A percentile compares a stretch with the other conserved stretches of the same genome.
Evolutionary conservation across 2,329 filamentous ascomycete species (phyloP).

Genomic region (Neopestalotiopsis sp.): DNA sequence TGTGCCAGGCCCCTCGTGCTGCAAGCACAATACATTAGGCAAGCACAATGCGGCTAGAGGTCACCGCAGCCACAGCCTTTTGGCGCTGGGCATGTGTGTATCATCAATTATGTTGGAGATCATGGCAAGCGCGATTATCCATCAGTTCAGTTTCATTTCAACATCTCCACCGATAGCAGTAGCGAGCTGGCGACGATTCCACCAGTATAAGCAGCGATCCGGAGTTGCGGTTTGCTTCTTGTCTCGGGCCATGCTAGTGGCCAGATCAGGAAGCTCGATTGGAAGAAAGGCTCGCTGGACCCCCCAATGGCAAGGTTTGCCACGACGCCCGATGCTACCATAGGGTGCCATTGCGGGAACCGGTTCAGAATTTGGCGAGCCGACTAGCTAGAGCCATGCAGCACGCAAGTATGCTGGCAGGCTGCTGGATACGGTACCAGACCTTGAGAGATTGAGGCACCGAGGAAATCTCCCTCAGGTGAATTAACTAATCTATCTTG

Average conservation of each 20-base stretch:
- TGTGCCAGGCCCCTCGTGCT: neutral
- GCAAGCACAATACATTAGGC: neutral
- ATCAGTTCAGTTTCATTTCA: neutral
- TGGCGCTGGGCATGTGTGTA: neutral
- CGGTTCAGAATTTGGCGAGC: conserved; percentile 15
- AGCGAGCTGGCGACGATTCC: neutral
- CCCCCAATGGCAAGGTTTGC: conserved; percentile 16
- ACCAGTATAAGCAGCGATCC: conserved; percentile 1
- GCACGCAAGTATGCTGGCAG: neutral
- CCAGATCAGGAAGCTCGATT: conserved; percentile 16
- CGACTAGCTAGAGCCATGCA: neutral
- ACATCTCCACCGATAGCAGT: neutral
- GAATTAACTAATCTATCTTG: conserved; percentile 12
- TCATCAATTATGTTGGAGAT: neutral
- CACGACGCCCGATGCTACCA: conserved; percentile 15
- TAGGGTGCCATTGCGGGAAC: conserved; percentile 14
- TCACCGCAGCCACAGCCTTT: neutral
- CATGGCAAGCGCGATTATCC: neutral
- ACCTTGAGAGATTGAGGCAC: conserved; percentile 18
- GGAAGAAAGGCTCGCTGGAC: neutral
- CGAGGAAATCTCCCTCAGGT: conserved; percentile 18
- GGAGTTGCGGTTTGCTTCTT: neutral
- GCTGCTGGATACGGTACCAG: conserved; percentile 8
- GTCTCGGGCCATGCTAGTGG: conserved; percentile 3
- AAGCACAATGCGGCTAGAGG: neutral